A percentile compares a stretch with the other conserved stretches of the same genome.
Evolutionary conservation across 2,329 filamentous ascomycete species (phyloP).

Genomic region (Aspergillus quadricinctus): DNA sequence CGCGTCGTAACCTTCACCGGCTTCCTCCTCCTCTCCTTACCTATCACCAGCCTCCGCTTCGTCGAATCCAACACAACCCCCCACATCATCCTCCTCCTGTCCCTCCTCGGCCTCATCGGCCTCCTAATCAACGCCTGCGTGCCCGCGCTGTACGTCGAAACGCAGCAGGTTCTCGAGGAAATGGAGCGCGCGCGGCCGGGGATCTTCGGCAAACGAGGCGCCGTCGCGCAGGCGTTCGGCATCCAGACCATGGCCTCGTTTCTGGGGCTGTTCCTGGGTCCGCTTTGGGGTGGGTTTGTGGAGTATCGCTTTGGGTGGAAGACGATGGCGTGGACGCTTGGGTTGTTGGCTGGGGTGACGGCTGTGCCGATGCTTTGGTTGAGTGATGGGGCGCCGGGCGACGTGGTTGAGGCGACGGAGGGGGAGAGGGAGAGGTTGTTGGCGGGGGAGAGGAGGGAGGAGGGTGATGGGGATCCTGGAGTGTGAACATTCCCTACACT

Average conservation of each 20-base stretch:
- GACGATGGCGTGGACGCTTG: slow-evolving; percentile 25
- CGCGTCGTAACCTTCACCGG: slow-evolving; percentile 54
- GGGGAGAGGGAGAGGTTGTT: slow-evolving; percentile 9
- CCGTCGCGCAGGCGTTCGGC: slow-evolving; percentile 63
- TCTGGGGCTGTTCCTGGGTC: slow-evolving; percentile 56
- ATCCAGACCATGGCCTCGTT: slow-evolving; percentile 62
- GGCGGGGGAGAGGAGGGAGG: slow-evolving; percentile 1
- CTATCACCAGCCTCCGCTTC: slow-evolving; percentile 63
- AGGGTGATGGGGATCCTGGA: neutral
- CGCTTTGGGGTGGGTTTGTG: slow-evolving; percentile 50
- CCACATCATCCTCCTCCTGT: slow-evolving; percentile 63
- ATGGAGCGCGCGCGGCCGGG: slow-evolving; percentile 62
- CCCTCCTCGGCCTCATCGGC: slow-evolving; percentile 59
- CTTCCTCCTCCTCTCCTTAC: slow-evolving; percentile 56
- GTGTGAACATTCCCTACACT: neutral
- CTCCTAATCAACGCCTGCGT: slow-evolving; percentile 54
- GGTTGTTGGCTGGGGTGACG: slow-evolving; percentile 23
- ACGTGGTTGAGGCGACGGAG: neutral
- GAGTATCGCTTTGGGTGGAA: slow-evolving; percentile 31
- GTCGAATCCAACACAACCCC: slow-evolving; percentile 52
- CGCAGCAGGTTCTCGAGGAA: slow-evolving; percentile 48
- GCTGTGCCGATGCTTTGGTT: slow-evolving; percentile 24
- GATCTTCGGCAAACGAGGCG: slow-evolving; percentile 55
- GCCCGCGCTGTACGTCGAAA: slow-evolving; percentile 68
- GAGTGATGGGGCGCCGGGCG: slow-evolving; percentile 1